These are phyloP conservation scores for Pichia terricola DNA, from an alignment of 1,139 yeast genomes.

Conservation along the genomic window DNA sequence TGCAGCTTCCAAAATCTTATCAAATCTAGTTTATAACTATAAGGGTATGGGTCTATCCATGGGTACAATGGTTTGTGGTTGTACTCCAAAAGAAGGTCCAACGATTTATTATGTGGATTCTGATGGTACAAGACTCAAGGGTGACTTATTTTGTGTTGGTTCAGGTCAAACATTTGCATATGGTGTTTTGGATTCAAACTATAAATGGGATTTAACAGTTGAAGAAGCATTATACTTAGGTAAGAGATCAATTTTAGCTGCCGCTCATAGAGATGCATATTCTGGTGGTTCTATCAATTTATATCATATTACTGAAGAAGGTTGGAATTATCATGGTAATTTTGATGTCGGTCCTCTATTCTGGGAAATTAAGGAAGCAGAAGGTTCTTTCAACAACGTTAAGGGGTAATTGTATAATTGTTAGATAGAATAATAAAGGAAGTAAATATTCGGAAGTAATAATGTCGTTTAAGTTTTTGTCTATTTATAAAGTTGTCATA, in stretches of 20 bases:
- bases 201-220: conserved; percentile 79
- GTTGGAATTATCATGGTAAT: conserved; percentile 96
- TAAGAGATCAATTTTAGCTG: conserved; percentile 91
- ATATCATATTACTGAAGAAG: conserved; percentile 85
- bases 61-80: conserved; percentile 99
- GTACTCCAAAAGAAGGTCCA: conserved; percentile 91
- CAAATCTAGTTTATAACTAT: conserved; percentile 85
- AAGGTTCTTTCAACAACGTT: conserved; percentile 86
- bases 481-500: neutral
- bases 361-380: conserved; percentile 86
- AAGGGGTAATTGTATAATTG: conserved; percentile 44
- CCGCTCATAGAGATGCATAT: conserved; percentile 96
- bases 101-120: conserved; percentile 93
- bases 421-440: neutral
- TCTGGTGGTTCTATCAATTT: conserved; percentile 96
- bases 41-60: conserved; percentile 98
- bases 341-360: conserved; percentile 84
- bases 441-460: neutral
- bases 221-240: conserved; percentile 94
- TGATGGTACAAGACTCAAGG: conserved; percentile 92
- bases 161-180: conserved; percentile 99
- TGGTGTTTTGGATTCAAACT: conserved; percentile 91
- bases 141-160: conserved; percentile 94
- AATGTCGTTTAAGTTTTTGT: neutral
- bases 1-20: conserved; percentile 89